Conservation (phyloP, 139 green algal species). For the Chlorella sp. region DNA sequence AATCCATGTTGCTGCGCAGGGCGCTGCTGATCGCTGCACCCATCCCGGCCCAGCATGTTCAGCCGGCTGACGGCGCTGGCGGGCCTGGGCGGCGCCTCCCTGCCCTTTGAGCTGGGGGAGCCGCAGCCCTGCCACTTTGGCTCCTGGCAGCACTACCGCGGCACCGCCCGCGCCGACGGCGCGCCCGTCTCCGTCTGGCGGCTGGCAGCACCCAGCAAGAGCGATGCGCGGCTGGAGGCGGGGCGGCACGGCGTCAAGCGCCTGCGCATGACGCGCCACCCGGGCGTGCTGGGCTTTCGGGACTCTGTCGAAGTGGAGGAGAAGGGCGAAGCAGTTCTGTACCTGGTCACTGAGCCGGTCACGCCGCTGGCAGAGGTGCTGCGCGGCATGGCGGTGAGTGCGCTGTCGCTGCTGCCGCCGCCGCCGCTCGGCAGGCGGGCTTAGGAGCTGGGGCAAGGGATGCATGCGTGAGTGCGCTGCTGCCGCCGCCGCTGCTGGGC, state of each 20-base stretch:
- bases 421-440: no score
- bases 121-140: conserved; percentile 63
- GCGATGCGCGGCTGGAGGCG: conserved; percentile 65
- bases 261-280: conserved; percentile 85
- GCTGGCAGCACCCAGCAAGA: conserved; percentile 54
- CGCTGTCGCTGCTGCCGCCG: no score
- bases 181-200: conserved; percentile 81
- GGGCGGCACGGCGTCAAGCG: conserved; percentile 85
- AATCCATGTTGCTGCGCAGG: no score
- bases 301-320: conserved; percentile 84
- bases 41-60: conserved; percentile 65
- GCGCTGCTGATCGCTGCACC: not conserved
- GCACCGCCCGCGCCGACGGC: conserved; percentile 70
- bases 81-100: conserved; percentile 55
- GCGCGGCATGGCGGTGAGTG: not conserved
- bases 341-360: conserved; percentile 88
- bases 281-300: conserved; percentile 85
- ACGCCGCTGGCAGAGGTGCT: conserved; percentile 60
- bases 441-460: no score
- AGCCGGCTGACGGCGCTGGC: conserved; percentile 77
- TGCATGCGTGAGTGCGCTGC: no score
- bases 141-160: conserved; percentile 74
- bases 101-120: conserved; percentile 77
- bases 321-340: conserved; percentile 68
- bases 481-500: no score